Conservation (phyloP, 1,284 basidiomycete genomes). For the Mycena sp. region DNA sequence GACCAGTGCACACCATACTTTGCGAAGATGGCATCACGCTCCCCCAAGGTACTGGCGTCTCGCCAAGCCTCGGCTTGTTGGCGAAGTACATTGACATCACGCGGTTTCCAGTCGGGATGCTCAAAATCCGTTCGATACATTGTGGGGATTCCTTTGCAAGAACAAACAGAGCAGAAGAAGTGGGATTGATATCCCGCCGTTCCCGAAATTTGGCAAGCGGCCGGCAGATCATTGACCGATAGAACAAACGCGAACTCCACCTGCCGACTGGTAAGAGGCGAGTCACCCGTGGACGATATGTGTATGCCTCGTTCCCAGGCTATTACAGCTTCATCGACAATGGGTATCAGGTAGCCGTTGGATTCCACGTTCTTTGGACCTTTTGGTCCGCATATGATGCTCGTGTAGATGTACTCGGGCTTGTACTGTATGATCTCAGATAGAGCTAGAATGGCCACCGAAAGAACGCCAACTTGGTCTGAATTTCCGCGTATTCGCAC, state of each 20-base stretch:
- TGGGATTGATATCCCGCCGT: constrained; percentile 30
- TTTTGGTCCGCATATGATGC: constrained; percentile 36
- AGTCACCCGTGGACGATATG: constrained; percentile 33
- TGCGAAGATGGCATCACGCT: constrained; percentile 34
- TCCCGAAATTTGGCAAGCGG: constrained; percentile 43
- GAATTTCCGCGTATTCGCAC: not conserved
- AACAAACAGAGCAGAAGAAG: constrained; percentile 47
- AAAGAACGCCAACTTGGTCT: constrained; percentile 30
- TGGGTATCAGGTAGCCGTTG: constrained; percentile 37
- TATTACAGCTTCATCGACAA: constrained; percentile 41
- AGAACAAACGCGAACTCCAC: constrained; percentile 33
- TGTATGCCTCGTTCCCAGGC: constrained; percentile 39
- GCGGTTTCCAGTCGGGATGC: constrained; percentile 12
- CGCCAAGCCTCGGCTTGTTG: constrained; percentile 37
- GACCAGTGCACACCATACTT: constrained; percentile 45
- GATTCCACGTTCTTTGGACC: constrained; percentile 34
- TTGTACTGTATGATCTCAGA: constrained; percentile 29
- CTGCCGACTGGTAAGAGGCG: constrained; percentile 17
- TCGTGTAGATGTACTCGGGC: constrained; percentile 38
- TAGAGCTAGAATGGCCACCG: constrained; percentile 34
- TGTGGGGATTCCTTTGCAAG: constrained; percentile 39
- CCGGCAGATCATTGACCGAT: constrained; percentile 46
- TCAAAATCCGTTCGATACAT: constrained; percentile 37
- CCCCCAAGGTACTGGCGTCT: constrained; percentile 35
- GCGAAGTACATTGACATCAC: constrained; percentile 24